Base-by-base conservation (phyloP, 257 asterid genomes). In the Lavandula angustifolia region DNA sequence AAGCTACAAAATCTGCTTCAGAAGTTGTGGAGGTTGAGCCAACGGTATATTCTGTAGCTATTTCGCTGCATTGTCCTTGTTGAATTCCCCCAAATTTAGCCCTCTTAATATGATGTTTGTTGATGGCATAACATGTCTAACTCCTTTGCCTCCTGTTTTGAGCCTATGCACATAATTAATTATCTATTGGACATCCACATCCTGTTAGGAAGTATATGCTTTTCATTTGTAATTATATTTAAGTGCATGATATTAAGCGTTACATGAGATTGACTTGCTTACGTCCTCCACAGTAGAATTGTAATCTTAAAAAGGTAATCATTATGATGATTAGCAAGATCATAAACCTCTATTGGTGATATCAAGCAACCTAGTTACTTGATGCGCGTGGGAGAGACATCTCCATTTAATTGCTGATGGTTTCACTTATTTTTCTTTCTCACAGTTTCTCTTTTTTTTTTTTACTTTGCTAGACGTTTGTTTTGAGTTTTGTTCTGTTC, bases 21-120 rank as follows among this genome's bases (percentile, higher is more conserved):
- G 97, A 94, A 79, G 86, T 94, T 55, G 76, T 94, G 80, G 97
- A 94, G 78, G 88, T 86, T 66, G 99, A 87, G 65, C 87, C 83
- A 63, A 71, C 73, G 95, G 99, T 94, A 82, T 64, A 86, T 62
- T 72, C 40, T 72, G 80, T 61, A 27, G 52, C 54, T 68, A 60
- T 44, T 70, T 56, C 34, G 3, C 38, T 73, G 18, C 47, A 46
- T 67, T 64, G 18, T 64, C 66, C 59, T 48, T 35, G 29, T 51
- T 40, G 3, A 55, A 62, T 29, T 70, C 43, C 59, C 74, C 58
- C 52, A 40, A 62, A 22, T 57, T 35, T 48, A 22, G 40, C 4
- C 41, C 37, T 47, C 64, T 37, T 51, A 53, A n/a, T 66, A 32
- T 43, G 27, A 46, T 61, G 41, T 42, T 37, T 64, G 51, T 69